Evolutionary conservation across 306 rosid genomes (phyloP).

Genomic region (Castanopsis chinensis): DNA sequence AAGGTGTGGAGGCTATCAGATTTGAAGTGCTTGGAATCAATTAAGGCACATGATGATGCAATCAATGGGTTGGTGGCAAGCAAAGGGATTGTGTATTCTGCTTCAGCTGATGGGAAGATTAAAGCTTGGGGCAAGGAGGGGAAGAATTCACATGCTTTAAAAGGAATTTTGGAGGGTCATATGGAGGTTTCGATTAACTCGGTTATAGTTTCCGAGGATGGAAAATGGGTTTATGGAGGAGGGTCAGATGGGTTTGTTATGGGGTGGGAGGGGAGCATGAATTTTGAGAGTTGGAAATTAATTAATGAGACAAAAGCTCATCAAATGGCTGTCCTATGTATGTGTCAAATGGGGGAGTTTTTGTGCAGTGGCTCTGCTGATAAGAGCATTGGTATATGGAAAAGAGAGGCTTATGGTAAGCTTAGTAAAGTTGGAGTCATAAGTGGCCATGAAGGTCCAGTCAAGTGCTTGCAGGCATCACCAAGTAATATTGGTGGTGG

Average conservation of each 20-base stretch:
- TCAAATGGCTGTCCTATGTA: conserved; percentile 71
- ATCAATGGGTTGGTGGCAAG: conserved; percentile 68
- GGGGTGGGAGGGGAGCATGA: conserved; percentile 56
- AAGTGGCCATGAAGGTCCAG: conserved; percentile 87
- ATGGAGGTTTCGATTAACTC: conserved; percentile 71
- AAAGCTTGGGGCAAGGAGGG: conserved; percentile 76
- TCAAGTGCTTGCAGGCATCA: conserved; percentile 82
- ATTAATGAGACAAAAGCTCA: conserved; percentile 69
- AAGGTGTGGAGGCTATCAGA: conserved; percentile 84
- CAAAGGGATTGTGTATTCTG: conserved; percentile 78
- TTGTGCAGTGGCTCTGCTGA: conserved; percentile 90
- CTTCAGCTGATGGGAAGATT: conserved; percentile 94
- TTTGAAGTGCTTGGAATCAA: conserved; percentile 85
- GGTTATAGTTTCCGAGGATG: conserved; percentile 70
- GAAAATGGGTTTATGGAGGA: conserved; percentile 82
- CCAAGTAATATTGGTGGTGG: conserved; percentile 63
- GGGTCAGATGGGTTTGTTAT: conserved; percentile 71
- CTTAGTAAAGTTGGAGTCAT: conserved; percentile 61
- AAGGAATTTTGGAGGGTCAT: conserved; percentile 71
- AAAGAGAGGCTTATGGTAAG: conserved; percentile 64
- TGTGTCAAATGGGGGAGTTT: conserved; percentile 64
- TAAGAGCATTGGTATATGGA: conserved; percentile 82
- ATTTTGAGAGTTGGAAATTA: conserved; percentile 48
- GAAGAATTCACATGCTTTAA: conserved; percentile 45
- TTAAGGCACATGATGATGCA: conserved; percentile 92